These are phyloP conservation scores for Stemphylium lycopersici DNA, from an alignment of 2,329 filamentous ascomycete genomes.

Conservation along the genomic window DNA sequence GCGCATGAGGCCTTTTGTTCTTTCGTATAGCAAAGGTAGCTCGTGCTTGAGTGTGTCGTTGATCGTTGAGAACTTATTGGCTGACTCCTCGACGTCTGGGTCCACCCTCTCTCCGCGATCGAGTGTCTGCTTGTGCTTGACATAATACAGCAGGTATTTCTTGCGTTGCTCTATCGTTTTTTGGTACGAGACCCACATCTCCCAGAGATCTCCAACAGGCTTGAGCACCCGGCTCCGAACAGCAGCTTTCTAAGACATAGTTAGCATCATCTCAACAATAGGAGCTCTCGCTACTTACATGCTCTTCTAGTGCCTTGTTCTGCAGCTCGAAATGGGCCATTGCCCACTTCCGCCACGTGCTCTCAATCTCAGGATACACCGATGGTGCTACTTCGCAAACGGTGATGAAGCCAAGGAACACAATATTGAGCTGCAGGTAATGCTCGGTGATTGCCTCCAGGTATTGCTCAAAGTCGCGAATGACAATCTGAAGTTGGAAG, in stretches of 20 bases:
- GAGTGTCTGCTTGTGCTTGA: constrained; percentile 77
- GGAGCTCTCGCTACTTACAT: constrained; percentile 62
- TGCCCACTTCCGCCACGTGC: constrained; percentile 92
- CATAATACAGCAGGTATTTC: constrained; percentile 89
- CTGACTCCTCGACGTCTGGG: constrained; percentile 80
- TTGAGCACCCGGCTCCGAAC: constrained; percentile 85
- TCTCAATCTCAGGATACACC: constrained; percentile 79
- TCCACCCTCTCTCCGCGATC: constrained; percentile 85
- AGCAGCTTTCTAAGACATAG: constrained; percentile 57
- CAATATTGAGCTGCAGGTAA: constrained; percentile 79
- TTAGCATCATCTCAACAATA: constrained; percentile 18
- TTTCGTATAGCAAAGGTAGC: constrained; percentile 78
- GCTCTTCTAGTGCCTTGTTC: constrained; percentile 80
- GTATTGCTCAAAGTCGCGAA: constrained; percentile 93
- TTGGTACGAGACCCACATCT: constrained; percentile 81
- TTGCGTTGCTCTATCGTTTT: constrained; percentile 92
- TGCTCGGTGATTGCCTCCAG: constrained; percentile 80
- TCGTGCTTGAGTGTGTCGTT: constrained; percentile 95
- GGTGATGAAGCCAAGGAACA: constrained; percentile 80
- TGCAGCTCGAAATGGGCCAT: constrained; percentile 86
- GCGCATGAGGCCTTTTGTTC: constrained; percentile 84
- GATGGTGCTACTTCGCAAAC: constrained; percentile 71
- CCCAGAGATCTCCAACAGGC: constrained; percentile 78
- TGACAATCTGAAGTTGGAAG: constrained; percentile 87
- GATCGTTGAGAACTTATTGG: constrained; percentile 87